Percentiles rank a stretch among this genome's conserved stretches.
These are phyloP conservation scores for Coniella lustricola DNA, from an alignment of 2,329 filamentous ascomycete species.

Conservation along the genomic window DNA sequence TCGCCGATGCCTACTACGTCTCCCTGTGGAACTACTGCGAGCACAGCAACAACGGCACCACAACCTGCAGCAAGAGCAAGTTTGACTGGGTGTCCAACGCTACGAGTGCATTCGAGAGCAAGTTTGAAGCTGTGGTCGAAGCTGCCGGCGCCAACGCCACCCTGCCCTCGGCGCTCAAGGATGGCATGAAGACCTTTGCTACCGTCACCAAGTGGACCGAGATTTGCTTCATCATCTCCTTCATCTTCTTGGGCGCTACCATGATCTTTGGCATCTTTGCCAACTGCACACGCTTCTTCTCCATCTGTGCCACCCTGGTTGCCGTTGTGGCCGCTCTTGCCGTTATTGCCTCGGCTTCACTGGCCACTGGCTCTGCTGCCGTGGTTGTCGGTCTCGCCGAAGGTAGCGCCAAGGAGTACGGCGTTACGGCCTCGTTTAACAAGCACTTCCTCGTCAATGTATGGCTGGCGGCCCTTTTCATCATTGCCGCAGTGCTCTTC, in stretches of 20 bases:
- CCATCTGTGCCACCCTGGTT: conserved; percentile 62
- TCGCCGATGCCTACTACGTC: conserved; percentile 74
- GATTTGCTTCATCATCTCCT: conserved; percentile 68
- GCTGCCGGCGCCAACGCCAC: conserved; percentile 48
- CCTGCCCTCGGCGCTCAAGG: conserved; percentile 60
- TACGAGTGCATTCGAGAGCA: conserved; percentile 53
- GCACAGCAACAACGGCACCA: conserved; percentile 47
- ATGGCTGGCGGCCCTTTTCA: conserved; percentile 77
- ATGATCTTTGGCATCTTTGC: conserved; percentile 75
- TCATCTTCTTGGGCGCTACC: conserved; percentile 62
- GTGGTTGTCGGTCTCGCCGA: conserved; percentile 65
- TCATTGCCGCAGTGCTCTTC: conserved; percentile 71
- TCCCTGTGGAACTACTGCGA: conserved; percentile 84
- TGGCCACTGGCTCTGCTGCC: conserved; percentile 67
- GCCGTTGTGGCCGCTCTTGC: conserved; percentile 50
- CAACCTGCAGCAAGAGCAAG: conserved; percentile 62
- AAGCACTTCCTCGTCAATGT: conserved; percentile 61
- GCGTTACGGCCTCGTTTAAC: conserved; percentile 61
- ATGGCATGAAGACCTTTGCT: conserved; percentile 65
- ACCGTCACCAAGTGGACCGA: conserved; percentile 75
- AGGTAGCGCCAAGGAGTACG: conserved; percentile 60
- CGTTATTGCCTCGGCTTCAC: conserved; percentile 57
- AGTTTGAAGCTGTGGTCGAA: conserved; percentile 46
- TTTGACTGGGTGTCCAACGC: conserved; percentile 72
- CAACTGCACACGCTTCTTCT: conserved; percentile 74